Evolutionary conservation across 306 rosid species (phyloP), one percentile per base, ranked within the genome.

Genomic region (Glycine soja): DNA sequence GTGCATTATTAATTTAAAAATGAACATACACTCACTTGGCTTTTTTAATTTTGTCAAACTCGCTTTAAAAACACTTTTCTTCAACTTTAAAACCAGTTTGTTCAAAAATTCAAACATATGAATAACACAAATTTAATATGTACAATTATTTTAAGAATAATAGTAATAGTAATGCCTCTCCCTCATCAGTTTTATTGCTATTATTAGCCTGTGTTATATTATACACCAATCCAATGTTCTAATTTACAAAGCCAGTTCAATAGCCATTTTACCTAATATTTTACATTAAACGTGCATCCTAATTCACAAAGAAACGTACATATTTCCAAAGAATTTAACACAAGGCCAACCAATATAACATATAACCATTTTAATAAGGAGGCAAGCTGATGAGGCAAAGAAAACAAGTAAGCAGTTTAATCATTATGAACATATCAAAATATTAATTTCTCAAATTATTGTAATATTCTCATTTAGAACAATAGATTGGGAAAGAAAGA

Each of bases 371-470:
- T 40, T 38, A 13, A 15, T 40, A 7, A n/a, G 51, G n/a, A 40
- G 72, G 51, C 50, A 65, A 40, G 50, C 0, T 38, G 12, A 40
- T 38, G 4, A 3, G 30, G 7, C 8, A 42, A 65, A 15, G 30
- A 67, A 43, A 67, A 16, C 45, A 38, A 38, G 40, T 69, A 13
- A 14, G 40, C 15, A 59, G 3, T 74, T 16, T 12, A 74, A 56
- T 16, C 18, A 74, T 46, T n/a, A 46, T 32, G 34, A 70, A 9
- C 46, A 43, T 42, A 30, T 16, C 0, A 18, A 72, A 15, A 58
- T 51, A 51, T 72, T 62, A 36, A 13, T 80, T 62, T 11, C 14
- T 6, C 30, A 30, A n/a, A 65, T 71, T 59, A 73, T 53, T 52
- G 48, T 14, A 63, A 51, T 30, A 72, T 72, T 80, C 36, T 43